Conservation (phyloP, 768 basidiomycete genomes). For the Leucosporidium creatinivorum region DNA sequence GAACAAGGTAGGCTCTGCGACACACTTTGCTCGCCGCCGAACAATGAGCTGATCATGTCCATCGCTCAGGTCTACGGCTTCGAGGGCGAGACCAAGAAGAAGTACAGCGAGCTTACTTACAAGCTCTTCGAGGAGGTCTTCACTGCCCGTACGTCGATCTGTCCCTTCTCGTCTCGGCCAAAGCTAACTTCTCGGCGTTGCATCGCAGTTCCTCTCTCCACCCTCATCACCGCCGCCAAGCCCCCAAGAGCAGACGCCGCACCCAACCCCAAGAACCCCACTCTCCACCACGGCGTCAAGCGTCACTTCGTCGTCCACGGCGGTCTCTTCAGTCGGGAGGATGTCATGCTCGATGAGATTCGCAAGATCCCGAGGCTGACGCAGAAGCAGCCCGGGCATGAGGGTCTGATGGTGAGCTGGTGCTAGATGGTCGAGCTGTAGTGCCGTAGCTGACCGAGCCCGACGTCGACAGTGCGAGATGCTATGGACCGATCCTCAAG, state of each 20-base stretch:
- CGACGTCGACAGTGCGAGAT: slow-evolving; percentile 48
- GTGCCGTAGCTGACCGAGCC: not conserved
- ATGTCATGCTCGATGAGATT: slow-evolving; percentile 87
- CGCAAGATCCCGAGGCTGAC: slow-evolving; percentile 79
- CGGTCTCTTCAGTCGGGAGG: slow-evolving; percentile 90
- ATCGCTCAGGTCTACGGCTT: slow-evolving; percentile 68
- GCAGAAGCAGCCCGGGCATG: slow-evolving; percentile 74
- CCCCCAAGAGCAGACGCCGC: slow-evolving; percentile 47
- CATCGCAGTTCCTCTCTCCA: slow-evolving; percentile 72
- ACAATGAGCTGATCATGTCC: not conserved
- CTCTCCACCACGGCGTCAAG: slow-evolving; percentile 76
- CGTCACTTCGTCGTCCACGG: slow-evolving; percentile 86
- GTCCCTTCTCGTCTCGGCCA: not conserved
- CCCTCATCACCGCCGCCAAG: slow-evolving; percentile 68
- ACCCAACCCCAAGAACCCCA: slow-evolving; percentile 47
- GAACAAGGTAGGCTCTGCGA: slow-evolving; percentile 55
- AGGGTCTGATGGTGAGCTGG: slow-evolving; percentile 77
- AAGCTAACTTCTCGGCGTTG: not conserved
- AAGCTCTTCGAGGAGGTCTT: slow-evolving; percentile 91
- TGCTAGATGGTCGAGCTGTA: slow-evolving; percentile 44
- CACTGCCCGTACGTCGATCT: slow-evolving; percentile 56
- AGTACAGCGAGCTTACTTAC: slow-evolving; percentile 50
- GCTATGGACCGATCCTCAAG: slow-evolving; percentile 96
- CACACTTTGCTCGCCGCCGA: slow-evolving; percentile 4
- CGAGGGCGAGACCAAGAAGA: slow-evolving; percentile 92